phyloP scores from a whole-genome alignment of 306 rosid species.

The Potentilla sterilis region DNA sequence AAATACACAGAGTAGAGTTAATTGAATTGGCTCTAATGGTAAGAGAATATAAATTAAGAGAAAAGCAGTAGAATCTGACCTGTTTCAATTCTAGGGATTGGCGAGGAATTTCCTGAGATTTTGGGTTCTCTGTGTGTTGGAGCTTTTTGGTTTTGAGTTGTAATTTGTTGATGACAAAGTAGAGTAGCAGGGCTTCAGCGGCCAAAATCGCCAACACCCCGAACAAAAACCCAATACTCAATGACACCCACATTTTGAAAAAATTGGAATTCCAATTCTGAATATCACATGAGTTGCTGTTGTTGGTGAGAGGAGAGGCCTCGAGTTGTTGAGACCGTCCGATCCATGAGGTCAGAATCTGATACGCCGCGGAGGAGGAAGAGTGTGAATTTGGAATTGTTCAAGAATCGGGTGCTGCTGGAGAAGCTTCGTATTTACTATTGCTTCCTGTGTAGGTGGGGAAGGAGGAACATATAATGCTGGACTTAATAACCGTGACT shows the following conservation, averaged over 20 bases:
- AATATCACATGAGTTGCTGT: not conserved
- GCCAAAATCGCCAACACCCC: conserved; percentile 62
- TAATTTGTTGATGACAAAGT: conserved; percentile 51
- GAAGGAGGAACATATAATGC: too few species aligned
- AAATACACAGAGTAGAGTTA: too few species aligned
- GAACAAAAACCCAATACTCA: conserved; percentile 54
- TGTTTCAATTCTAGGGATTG: conserved; percentile 59
- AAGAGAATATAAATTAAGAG: too few species aligned
- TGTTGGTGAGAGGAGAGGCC: not conserved
- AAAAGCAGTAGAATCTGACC: conserved; percentile 15
- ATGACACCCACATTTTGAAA: conserved; percentile 29
- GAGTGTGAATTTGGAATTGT: not conserved
- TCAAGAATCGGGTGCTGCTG: not conserved
- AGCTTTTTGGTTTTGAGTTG: conserved; percentile 30
- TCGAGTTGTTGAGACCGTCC: not conserved
- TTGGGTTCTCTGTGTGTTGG: conserved; percentile 12
- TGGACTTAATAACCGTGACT: too few species aligned
- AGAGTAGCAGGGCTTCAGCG: conserved; percentile 46
- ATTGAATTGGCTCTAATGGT: too few species aligned
- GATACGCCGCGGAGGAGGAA: not conserved
- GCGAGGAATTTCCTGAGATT: conserved; percentile 10
- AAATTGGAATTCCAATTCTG: not conserved
- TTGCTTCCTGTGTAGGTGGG: too few species aligned
- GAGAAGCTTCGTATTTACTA: not conserved
- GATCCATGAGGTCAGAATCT: not conserved